These are phyloP conservation scores for Leishmania amazonensis DNA, from an alignment of 208 protist genomes.

Conservation along the genomic window DNA sequence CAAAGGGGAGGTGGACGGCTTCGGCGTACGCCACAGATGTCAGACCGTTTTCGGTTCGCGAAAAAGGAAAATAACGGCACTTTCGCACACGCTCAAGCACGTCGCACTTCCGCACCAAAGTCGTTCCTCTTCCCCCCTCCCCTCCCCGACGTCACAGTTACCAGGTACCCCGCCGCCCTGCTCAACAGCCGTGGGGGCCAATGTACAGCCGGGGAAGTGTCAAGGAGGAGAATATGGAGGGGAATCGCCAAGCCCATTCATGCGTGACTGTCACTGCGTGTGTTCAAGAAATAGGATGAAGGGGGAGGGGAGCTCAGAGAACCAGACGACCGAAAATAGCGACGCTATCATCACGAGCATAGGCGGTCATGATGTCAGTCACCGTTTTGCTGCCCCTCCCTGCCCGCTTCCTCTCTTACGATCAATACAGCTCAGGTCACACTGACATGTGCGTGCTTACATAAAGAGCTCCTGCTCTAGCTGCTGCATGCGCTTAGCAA, in stretches of 20 bases:
- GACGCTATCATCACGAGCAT: not conserved
- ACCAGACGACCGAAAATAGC: not conserved
- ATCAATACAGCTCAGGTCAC: not conserved
- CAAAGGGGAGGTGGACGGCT: not conserved
- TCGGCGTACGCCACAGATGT: not conserved
- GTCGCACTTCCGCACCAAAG: too few species aligned
- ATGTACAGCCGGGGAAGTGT: not conserved
- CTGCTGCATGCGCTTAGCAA: constrained; percentile 46
- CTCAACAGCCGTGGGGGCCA: not conserved
- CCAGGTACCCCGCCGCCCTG: not conserved
- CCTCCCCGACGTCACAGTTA: not conserved
- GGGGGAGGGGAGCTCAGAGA: not conserved
- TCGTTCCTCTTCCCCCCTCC: not conserved
- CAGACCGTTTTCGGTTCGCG: not conserved
- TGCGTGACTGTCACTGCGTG: not conserved
- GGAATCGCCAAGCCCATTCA: not conserved
- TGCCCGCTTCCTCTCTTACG: too few species aligned
- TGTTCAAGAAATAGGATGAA: not conserved
- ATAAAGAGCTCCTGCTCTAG: constrained; percentile 41
- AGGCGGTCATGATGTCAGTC: not conserved
- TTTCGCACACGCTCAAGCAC: not conserved
- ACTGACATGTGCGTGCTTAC: not conserved
- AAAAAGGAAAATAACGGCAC: not conserved
- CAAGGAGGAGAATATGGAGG: not conserved
- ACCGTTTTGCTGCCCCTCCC: not conserved